phyloP scores from a whole-genome alignment of 2,329 filamentous ascomycete species.

The Mollisiaceae sp. region DNA sequence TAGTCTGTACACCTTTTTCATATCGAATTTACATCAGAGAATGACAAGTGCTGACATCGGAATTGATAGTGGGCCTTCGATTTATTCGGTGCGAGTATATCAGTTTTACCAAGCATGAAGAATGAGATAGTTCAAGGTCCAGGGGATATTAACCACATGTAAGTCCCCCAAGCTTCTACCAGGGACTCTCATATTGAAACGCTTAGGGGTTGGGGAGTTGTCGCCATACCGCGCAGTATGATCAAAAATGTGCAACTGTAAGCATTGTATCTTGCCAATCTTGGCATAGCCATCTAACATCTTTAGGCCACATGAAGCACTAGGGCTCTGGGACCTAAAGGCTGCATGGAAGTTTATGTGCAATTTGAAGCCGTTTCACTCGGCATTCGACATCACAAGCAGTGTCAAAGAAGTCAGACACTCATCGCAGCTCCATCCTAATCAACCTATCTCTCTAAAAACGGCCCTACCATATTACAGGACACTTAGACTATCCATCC shows the following conservation, averaged over 20 bases:
- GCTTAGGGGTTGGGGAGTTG: conserved; percentile 38
- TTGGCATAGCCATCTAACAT: conserved; percentile 8
- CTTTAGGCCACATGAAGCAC: conserved; percentile 21
- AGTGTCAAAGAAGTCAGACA: conserved; percentile 1
- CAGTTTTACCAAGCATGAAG: conserved; percentile 9
- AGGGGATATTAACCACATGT: neutral
- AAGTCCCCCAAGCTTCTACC: neutral
- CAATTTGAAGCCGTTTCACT: neutral
- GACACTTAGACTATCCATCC: neutral
- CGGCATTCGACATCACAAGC: conserved; percentile 19
- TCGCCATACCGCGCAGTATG: conserved; percentile 32
- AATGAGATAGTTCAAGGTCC: neutral
- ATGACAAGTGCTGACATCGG: neutral
- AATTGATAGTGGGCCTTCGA: conserved; percentile 10
- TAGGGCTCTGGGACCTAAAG: conserved; percentile 11
- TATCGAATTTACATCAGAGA: neutral
- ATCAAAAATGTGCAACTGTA: conserved; percentile 30
- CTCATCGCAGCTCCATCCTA: conserved; percentile 16
- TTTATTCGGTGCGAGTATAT: neutral
- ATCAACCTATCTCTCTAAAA: neutral
- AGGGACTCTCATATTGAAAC: neutral
- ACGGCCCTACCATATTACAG: neutral
- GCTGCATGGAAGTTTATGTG: neutral
- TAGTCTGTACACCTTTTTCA: conserved; percentile 6
- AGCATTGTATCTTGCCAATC: conserved; percentile 11